Evolutionary conservation across 148 eudicot genomes (phyloP), one percentile per base, ranked within the genome.

Genomic region (Cornus kousa): DNA sequence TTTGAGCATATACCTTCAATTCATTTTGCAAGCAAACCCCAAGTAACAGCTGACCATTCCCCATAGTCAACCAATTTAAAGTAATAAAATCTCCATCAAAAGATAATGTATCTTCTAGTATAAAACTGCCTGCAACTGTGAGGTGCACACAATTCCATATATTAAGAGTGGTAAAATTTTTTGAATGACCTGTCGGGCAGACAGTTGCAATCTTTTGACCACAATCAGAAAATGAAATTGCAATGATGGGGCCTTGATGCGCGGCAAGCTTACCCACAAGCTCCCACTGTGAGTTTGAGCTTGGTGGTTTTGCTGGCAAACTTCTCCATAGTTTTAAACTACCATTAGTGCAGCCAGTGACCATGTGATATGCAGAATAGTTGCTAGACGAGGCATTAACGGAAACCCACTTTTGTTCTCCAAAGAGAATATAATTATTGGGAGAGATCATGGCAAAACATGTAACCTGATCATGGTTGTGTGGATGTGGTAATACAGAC

Each of bases 251-350:
- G 31, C 91, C 91, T 80, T 82, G 82, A 78, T 80, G 84, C 37
- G 93, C 85, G 67, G 84, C 82, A 86, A 94, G 86, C 85, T 82
- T 78, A 75, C 98, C 98, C 77, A 94, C 97, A 81, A 97, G 94
- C 82, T 88, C 92, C 93, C 97, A 92, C 55, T 88, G 81, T 14
- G 74, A 65, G 80, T 53, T 66, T 69, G 82, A 85, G 68, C 79
- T 84, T 73, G 80, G 81, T 19, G 76, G 67, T 28, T 88, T 79
- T 71, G 88, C 74, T 43, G 79, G 76, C 37, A 78, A 64, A 83
- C 93, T 91, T 85, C 87, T 90, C 99, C 99, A 97, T 59, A 97
- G 85, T 85, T 89, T 94, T 71, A 92, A 76, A 78, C 80, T 91
- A 78, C 99, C 99, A 86, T 88, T 90, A 62, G 70, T 40, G 72